A percentile compares a stretch with the other conserved stretches of the same genome.
Evolutionary conservation across 805 yeast species (phyloP).

Genomic region (Sporopachydermia lactativora): DNA sequence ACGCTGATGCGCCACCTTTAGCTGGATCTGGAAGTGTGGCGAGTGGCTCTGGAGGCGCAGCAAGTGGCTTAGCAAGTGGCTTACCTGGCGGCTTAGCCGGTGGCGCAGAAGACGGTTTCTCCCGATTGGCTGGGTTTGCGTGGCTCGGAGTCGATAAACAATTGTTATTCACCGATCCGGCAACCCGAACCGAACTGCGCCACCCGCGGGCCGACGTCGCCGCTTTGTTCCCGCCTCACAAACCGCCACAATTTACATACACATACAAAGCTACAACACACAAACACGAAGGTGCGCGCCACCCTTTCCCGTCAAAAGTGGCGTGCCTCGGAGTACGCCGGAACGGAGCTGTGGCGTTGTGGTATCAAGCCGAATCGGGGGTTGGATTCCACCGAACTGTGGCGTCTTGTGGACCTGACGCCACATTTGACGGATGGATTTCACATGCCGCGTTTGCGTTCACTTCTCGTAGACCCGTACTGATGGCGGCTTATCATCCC

Average conservation of each 20-base stretch:
- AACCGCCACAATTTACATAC: constrained; percentile 23
- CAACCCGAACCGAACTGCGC: constrained; percentile 22
- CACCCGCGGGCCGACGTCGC: not conserved
- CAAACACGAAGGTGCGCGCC: constrained; percentile 46
- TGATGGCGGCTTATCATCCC: constrained; percentile 28
- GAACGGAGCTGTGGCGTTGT: constrained; percentile 44
- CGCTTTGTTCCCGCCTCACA: constrained; percentile 8
- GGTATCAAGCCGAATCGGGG: constrained; percentile 52
- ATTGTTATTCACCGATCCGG: constrained; percentile 45
- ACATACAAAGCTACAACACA: constrained; percentile 46
- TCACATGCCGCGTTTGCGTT: constrained; percentile 37
- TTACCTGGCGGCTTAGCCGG: constrained; percentile 13
- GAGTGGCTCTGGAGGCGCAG: constrained; percentile 11
- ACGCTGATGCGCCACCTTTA: constrained; percentile 6
- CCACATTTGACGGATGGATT: constrained; percentile 14
- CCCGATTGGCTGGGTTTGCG: constrained; percentile 33
- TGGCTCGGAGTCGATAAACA: constrained; percentile 72
- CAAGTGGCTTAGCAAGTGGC: not conserved
- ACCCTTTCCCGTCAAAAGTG: constrained; percentile 53
- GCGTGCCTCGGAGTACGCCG: constrained; percentile 56
- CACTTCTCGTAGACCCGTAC: constrained; percentile 29
- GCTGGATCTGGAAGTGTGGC: constrained; percentile 23
- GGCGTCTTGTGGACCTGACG: constrained; percentile 18
- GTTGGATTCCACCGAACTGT: constrained; percentile 37
- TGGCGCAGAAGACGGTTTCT: constrained; percentile 14